These are phyloP conservation scores for Lanmaoa rubissima DNA, from an alignment of 768 basidiomycete species.

Conservation along the genomic window DNA sequence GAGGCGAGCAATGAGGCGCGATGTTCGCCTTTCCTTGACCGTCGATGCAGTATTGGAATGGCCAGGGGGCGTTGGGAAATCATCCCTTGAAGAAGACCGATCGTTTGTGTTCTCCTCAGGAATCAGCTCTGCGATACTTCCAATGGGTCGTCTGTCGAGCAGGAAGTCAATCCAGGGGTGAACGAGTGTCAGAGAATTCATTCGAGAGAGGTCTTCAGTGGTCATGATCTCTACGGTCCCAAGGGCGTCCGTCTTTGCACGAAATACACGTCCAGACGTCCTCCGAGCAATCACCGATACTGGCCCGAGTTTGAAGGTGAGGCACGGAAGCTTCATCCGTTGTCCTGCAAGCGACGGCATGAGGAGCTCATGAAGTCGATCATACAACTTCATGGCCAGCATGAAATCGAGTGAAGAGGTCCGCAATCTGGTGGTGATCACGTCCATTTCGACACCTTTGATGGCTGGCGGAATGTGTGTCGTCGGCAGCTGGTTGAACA, in stretches of 20 bases:
- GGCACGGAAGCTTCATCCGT: slow-evolving; percentile 9
- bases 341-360: background rate
- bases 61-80: too few relatives aligned
- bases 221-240: too few relatives aligned
- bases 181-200: background rate
- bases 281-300: background rate
- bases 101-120: slow-evolving; percentile 10
- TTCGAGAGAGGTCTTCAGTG: too few relatives aligned
- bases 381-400: background rate
- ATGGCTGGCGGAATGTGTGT: background rate
- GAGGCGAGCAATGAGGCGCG: too few relatives aligned
- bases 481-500: background rate
- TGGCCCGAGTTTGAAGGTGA: slow-evolving; percentile 3
- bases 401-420: background rate
- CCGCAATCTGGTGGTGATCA: background rate
- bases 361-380: background rate
- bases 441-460: background rate
- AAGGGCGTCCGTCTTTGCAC: too few relatives aligned
- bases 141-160: background rate
- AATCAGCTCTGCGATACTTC: too few relatives aligned
- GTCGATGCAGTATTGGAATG: too few relatives aligned
- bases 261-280: background rate
- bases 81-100: too few relatives aligned
- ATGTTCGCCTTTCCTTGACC: too few relatives aligned
- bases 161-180: too few relatives aligned